Conservation (phyloP, 768 basidiomycete genomes). For the Daedalea quercina region DNA sequence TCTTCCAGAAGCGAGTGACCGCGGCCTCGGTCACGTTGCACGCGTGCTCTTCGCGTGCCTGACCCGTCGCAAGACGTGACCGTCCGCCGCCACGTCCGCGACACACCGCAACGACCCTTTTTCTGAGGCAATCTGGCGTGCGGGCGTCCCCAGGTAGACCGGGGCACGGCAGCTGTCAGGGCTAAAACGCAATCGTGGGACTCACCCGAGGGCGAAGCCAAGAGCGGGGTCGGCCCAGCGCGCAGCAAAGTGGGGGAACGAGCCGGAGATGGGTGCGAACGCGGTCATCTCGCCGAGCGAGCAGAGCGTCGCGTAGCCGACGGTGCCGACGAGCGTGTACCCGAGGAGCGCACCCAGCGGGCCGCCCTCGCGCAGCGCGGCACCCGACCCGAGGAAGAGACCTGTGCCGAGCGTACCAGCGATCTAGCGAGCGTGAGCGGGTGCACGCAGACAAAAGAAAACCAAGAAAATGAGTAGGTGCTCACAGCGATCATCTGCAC, state of each 20-base stretch:
- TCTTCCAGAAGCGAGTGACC: too few species aligned
- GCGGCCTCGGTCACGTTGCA: too few species aligned
- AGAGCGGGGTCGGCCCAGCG: constrained; percentile 32
- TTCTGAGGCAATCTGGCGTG: not conserved
- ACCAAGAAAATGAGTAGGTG: not conserved
- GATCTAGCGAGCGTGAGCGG: constrained; percentile 33
- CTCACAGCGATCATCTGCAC: constrained; percentile 76
- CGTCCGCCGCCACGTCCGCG: too few species aligned
- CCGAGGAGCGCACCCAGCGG: constrained; percentile 63
- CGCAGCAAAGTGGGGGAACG: constrained; percentile 62
- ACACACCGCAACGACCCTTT: too few species aligned
- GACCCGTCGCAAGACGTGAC: too few species aligned
- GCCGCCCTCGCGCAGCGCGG: constrained; percentile 51
- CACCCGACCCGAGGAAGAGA: constrained; percentile 66
- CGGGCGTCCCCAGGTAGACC: not conserved
- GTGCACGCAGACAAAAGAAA: not conserved
- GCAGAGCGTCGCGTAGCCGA: constrained; percentile 62
- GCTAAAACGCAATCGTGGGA: not conserved
- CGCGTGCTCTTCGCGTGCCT: too few species aligned
- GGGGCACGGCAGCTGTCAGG: not conserved
- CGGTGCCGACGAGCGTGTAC: constrained; percentile 56
- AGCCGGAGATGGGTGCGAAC: constrained; percentile 71
- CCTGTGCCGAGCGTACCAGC: constrained; percentile 74
- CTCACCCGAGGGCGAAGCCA: constrained; percentile 27
- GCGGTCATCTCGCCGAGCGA: constrained; percentile 77